Base-by-base conservation (phyloP, 345 rosid genomes). In the Populus davidiana region DNA sequence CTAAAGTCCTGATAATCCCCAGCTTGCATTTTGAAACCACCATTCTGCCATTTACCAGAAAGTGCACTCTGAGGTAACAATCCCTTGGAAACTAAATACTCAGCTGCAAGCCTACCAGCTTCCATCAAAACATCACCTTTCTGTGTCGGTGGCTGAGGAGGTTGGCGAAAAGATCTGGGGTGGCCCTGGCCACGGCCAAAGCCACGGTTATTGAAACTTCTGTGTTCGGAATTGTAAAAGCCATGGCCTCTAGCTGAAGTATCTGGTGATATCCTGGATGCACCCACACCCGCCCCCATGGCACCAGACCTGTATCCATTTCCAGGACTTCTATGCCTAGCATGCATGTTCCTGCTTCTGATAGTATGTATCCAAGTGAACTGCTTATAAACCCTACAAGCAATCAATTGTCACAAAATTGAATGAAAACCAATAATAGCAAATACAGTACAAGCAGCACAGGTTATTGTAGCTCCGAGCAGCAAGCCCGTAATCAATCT, bases 21-120 rank as follows among this genome's bases (percentile, higher is more conserved):
- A n/a, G 77, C 78, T 74, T 87, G 90, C 81, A 84, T 91, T 89
- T 85, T 91, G 59, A 86, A 86, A 83, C 79, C 83, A 75, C 90
- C 93, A 83, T 90, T 88, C 83, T 89, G 94, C 98, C 93, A 91
- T 87, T 91, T 91, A 35, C 85, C 84, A n/a, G 91, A 81, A 43
- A 93, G 88, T 82, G 81, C 87, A 77, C 79, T 85, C 8, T 87
- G 84, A 16, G 97, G 87, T 56, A 92, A 68, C 63, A 88, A 75
- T 44, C 98, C 98, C 85, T 88, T 91, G 82, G 95, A 92, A 69
- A 91, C 97, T 82, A 96, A 88, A 79, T 93, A 93, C 85, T 96
- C 98, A 2, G 94, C 90, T 2, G 98, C 99, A 77, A 96, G 92
- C 77, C 92, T 91, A 52, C 99, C 99, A 5, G 98, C 98, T 84